phyloP scores from a whole-genome alignment of 768 basidiomycete species.

The Sporobolomyces phaffii region DNA sequence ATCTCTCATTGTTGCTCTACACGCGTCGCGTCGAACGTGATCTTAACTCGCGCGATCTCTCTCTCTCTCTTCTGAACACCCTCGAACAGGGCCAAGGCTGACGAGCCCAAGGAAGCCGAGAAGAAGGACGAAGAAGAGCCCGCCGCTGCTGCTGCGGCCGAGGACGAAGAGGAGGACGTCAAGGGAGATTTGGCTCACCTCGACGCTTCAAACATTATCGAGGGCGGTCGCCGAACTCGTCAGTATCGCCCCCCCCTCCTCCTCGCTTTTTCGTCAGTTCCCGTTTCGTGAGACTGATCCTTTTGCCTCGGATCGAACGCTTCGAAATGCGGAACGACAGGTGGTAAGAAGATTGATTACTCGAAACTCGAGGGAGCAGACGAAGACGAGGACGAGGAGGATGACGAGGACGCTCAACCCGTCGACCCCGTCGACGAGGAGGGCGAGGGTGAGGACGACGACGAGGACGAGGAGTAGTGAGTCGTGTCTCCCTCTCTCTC shows the following conservation, averaged over 20 bases:
- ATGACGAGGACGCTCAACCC: conserved; percentile 13
- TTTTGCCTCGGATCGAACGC: background rate
- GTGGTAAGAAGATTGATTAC: conserved; percentile 35
- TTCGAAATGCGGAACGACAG: background rate
- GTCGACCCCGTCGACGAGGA: conserved; percentile 16
- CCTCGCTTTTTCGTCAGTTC: background rate
- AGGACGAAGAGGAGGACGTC: conserved; percentile 30
- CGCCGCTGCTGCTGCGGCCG: too few relatives aligned
- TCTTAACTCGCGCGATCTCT: background rate
- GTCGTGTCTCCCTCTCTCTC: background rate
- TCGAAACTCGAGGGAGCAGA: conserved; percentile 18
- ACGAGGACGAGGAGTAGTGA: conserved; percentile 16
- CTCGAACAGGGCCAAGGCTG: conserved; percentile 28
- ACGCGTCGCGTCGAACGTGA: background rate
- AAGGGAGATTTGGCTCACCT: conserved; percentile 30
- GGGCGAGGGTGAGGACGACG: background rate
- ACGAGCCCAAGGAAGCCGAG: conserved; percentile 6
- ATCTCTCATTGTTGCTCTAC: background rate
- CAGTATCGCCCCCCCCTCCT: background rate
- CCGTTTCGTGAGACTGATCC: background rate
- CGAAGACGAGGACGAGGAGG: conserved; percentile 11
- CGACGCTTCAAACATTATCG: conserved; percentile 33
- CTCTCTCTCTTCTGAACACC: too few relatives aligned
- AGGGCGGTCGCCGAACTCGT: conserved; percentile 28
- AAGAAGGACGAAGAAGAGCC: conserved; percentile 9